Evolutionary conservation across 805 yeast species (phyloP).

Genomic region (Alloascoidea hylecoeti): DNA sequence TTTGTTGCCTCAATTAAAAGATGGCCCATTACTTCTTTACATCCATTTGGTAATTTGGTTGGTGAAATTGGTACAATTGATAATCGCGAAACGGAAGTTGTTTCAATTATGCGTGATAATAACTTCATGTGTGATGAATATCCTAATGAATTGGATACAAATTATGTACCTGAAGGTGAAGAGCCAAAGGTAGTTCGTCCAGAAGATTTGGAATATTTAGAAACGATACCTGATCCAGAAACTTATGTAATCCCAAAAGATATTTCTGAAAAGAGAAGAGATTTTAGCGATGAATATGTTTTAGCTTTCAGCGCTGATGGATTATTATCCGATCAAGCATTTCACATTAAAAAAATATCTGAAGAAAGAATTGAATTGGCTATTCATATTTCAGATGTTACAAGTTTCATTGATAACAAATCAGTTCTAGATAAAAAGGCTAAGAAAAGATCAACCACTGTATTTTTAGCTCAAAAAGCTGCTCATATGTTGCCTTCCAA

Average conservation of each 20-base stretch:
- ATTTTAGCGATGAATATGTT: slow-evolving; percentile 40
- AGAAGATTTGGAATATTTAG: not conserved
- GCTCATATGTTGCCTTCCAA: slow-evolving; percentile 56
- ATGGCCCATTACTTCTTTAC: slow-evolving; percentile 98
- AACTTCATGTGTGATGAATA: slow-evolving; percentile 26
- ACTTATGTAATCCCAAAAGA: slow-evolving; percentile 24
- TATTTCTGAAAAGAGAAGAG: slow-evolving; percentile 27
- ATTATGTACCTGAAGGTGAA: slow-evolving; percentile 1
- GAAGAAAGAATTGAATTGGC: slow-evolving; percentile 64
- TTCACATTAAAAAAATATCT: slow-evolving; percentile 56
- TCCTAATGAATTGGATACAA: slow-evolving; percentile 20
- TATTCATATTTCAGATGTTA: slow-evolving; percentile 72
- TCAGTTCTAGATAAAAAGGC: slow-evolving; percentile 78
- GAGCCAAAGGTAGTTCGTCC: not conserved
- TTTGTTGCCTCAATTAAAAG: slow-evolving; percentile 94
- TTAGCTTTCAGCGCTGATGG: slow-evolving; percentile 50
- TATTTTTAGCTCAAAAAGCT: slow-evolving; percentile 67
- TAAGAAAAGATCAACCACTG: slow-evolving; percentile 81
- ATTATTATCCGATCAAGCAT: slow-evolving; percentile 56
- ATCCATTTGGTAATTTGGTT: slow-evolving; percentile 91
- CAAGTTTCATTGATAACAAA: slow-evolving; percentile 58
- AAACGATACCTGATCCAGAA: slow-evolving; percentile 11
- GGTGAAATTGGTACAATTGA: slow-evolving; percentile 75
- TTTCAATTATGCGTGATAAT: slow-evolving; percentile 69
- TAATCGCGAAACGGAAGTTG: slow-evolving; percentile 67